A percentile compares a stretch with the other conserved stretches of the same genome.
These are phyloP conservation scores for Malus asiatica DNA, from an alignment of 306 rosid genomes.

Conservation along the genomic window DNA sequence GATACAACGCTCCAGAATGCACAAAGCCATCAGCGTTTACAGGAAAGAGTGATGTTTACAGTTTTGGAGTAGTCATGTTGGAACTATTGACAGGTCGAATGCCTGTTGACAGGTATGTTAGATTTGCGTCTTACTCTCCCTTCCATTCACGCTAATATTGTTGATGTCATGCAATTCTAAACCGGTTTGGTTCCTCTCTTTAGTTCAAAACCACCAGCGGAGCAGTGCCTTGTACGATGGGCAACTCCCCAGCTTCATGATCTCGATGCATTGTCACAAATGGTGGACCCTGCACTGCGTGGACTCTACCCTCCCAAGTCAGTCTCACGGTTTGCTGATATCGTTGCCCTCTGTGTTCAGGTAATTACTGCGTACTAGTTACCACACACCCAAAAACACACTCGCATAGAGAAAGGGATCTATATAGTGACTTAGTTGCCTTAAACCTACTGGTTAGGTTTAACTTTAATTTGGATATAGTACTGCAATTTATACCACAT, in stretches of 20 bases:
- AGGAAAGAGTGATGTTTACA: constrained; percentile 69
- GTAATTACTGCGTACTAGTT: constrained; percentile 16
- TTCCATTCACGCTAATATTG: not conserved
- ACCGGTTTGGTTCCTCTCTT: not conserved
- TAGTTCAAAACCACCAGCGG: constrained; percentile 52
- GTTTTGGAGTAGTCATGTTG: constrained; percentile 88
- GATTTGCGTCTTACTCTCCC: not conserved
- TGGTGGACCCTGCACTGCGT: constrained; percentile 76
- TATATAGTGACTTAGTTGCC: not conserved
- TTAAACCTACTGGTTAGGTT: not conserved
- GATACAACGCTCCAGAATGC: constrained; percentile 94
- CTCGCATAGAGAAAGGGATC: not conserved
- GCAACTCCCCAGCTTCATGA: constrained; percentile 80
- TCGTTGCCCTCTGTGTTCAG: constrained; percentile 72
- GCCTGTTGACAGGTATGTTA: constrained; percentile 67
- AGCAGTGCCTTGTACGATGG: constrained; percentile 75
- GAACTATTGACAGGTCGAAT: constrained; percentile 78
- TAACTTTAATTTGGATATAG: not conserved
- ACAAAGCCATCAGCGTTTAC: constrained; percentile 53
- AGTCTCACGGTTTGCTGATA: constrained; percentile 70
- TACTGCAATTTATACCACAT: not conserved
- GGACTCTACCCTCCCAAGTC: constrained; percentile 90
- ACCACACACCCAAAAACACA: not conserved
- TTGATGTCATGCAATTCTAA: not conserved
- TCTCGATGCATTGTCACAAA: constrained; percentile 49